phyloP scores from a whole-genome alignment of 495 filamentous ascomycete species.

The Aspergillus steynii region DNA sequence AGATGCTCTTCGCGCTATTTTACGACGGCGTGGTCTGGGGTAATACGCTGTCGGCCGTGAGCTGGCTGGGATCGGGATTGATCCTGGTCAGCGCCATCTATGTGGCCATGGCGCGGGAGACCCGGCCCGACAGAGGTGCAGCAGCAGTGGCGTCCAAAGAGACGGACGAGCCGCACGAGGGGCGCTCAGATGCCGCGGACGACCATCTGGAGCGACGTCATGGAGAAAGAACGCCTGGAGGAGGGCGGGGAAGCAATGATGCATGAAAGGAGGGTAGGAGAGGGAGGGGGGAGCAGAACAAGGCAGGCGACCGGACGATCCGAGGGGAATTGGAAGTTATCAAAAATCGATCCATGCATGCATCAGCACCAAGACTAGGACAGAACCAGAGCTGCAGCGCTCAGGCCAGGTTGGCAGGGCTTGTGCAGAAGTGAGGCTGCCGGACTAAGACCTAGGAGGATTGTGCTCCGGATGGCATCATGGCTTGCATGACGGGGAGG shows the following conservation, averaged over 20 bases:
- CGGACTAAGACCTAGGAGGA: background rate
- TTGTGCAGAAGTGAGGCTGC: slow-evolving; percentile 5
- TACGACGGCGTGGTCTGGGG: slow-evolving; percentile 83
- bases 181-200: background rate
- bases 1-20: slow-evolving; percentile 86
- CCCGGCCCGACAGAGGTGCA: slow-evolving; percentile 15
- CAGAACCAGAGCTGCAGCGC: background rate
- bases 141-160: slow-evolving; percentile 9
- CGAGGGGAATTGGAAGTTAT: slow-evolving; percentile 5
- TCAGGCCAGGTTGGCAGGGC: slow-evolving; percentile 1
- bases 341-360: background rate
- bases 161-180: slow-evolving; percentile 4
- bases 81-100: slow-evolving; percentile 82
- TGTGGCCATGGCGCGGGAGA: slow-evolving; percentile 60
- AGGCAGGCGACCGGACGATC: slow-evolving; percentile 9
- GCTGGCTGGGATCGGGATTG: slow-evolving; percentile 70
- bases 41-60: slow-evolving; percentile 62
- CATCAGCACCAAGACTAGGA: background rate
- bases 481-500: slow-evolving; percentile 9
- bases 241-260: background rate
- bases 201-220: background rate
- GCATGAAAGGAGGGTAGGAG: background rate
- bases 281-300: background rate
- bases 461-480: background rate
- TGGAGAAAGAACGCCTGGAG: background rate